A percentile compares a stretch with the other conserved stretches of the same genome.
These are phyloP conservation scores for Aureococcus anophagefferens DNA, from an alignment of 108 stramenopile genomes.

Conservation along the genomic window DNA sequence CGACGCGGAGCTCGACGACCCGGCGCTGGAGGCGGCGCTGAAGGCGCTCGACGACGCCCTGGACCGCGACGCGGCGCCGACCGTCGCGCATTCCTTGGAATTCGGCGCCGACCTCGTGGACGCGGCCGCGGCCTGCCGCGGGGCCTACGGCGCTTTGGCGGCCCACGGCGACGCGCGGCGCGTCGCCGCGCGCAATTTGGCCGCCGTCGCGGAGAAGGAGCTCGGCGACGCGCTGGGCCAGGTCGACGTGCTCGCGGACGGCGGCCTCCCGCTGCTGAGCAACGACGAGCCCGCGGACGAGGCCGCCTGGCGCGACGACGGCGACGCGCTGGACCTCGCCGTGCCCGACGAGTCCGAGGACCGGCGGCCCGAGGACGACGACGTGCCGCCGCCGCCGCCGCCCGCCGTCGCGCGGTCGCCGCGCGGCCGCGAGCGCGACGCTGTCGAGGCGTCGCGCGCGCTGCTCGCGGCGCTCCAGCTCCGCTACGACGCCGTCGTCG, in stretches of 20 bases:
- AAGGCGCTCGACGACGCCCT: not conserved
- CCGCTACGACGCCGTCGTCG: not conserved
- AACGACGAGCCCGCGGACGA: not conserved
- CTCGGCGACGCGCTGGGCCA: not conserved
- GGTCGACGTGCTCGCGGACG: not conserved
- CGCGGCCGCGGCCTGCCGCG: not conserved
- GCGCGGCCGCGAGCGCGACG: too few relatives aligned
- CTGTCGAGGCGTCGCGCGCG: not conserved
- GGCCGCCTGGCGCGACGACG: too few relatives aligned
- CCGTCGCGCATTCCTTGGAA: not conserved
- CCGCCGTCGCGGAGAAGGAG: not conserved
- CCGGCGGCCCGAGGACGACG: too few relatives aligned
- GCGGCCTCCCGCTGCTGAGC: not conserved
- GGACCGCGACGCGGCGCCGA: not conserved
- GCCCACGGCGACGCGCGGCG: not conserved
- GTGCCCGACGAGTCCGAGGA: too few relatives aligned
- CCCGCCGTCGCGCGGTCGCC: too few relatives aligned
- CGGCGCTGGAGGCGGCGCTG: too few relatives aligned
- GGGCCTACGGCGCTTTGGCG: not conserved
- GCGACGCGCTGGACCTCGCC: too few relatives aligned
- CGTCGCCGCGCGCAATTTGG: not conserved
- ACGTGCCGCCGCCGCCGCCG: too few relatives aligned
- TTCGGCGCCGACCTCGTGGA: not conserved
- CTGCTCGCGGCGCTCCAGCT: not conserved
- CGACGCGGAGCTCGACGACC: too few relatives aligned